Percentiles rank a stretch among this genome's conserved stretches.
Evolutionary conservation across 1,284 basidiomycete species (phyloP).

Genomic region (Moesziomyces sp.): DNA sequence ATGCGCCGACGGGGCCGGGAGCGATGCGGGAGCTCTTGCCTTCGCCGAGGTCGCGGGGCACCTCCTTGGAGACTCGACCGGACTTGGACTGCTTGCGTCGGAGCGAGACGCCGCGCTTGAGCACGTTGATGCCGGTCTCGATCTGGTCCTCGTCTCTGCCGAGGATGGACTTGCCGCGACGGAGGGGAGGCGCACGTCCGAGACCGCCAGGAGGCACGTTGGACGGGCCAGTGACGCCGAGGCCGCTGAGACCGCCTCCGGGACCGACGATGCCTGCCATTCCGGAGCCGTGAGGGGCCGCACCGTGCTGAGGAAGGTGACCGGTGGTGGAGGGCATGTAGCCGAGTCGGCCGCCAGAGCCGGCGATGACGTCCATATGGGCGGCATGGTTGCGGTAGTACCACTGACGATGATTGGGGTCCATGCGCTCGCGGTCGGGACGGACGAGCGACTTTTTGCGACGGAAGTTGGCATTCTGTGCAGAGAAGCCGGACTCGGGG

Average conservation of each 20-base stretch:
- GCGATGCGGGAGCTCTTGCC: constrained; percentile 55
- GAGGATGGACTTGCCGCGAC: constrained; percentile 66
- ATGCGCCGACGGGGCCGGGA: constrained; percentile 84
- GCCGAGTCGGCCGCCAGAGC: constrained; percentile 52
- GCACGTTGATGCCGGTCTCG: constrained; percentile 66
- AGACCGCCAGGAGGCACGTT: constrained; percentile 58
- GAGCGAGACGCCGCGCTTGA: constrained; percentile 66
- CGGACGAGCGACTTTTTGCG: constrained; percentile 93
- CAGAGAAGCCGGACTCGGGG: constrained; percentile 57
- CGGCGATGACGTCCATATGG: constrained; percentile 72
- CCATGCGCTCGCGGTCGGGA: constrained; percentile 95
- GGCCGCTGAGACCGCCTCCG: constrained; percentile 65
- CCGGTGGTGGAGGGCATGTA: constrained; percentile 67
- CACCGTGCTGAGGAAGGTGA: constrained; percentile 65
- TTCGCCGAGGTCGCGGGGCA: constrained; percentile 54
- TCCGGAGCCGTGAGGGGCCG: constrained; percentile 52
- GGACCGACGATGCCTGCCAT: constrained; percentile 58
- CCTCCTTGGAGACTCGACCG: constrained; percentile 45
- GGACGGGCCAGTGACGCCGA: constrained; percentile 55
- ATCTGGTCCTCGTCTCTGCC: constrained; percentile 67
- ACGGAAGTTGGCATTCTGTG: constrained; percentile 68
- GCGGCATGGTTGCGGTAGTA: constrained; percentile 92
- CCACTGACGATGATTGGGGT: constrained; percentile 92
- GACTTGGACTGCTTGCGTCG: constrained; percentile 54
- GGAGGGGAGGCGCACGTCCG: constrained; percentile 54